phyloP scores from a whole-genome alignment of 176 grass and related monocot genomes.

The Oryza glumipatula region DNA sequence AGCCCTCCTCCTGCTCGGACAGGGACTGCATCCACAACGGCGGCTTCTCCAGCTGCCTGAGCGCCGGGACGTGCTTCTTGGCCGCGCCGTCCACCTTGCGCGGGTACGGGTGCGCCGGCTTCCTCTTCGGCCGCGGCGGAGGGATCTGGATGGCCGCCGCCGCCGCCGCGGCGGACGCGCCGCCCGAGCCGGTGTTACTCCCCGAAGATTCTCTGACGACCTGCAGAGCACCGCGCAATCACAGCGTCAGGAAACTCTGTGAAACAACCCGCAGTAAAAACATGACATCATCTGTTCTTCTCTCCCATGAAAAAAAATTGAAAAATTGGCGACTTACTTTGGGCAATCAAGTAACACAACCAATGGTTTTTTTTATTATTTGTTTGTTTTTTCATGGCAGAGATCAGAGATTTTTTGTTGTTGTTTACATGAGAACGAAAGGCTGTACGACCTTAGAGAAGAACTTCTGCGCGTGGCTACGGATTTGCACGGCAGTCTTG shows the following conservation, averaged over 20 bases:
- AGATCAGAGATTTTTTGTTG: constrained; percentile 24
- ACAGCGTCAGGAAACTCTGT: constrained; percentile 19
- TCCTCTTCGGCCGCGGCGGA: constrained; percentile 93
- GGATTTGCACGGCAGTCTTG: constrained; percentile 95
- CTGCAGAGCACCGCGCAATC: constrained; percentile 36
- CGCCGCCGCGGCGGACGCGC: neutral
- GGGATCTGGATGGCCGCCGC: constrained; percentile 73
- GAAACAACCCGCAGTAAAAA: neutral
- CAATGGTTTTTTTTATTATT: constrained; percentile 14
- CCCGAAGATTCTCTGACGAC: constrained; percentile 64
- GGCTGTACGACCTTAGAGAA: constrained; percentile 84
- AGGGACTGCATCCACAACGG: constrained; percentile 40
- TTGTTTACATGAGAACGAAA: constrained; percentile 25
- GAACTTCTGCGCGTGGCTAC: constrained; percentile 99
- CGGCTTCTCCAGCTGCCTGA: constrained; percentile 57
- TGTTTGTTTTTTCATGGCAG: constrained; percentile 41
- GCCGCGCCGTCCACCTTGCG: constrained; percentile 58
- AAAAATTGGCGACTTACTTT: constrained; percentile 53
- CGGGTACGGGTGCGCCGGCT: constrained; percentile 76
- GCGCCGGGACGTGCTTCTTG: constrained; percentile 35
- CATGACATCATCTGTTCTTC: constrained; percentile 9
- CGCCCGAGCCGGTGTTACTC: constrained; percentile 27
- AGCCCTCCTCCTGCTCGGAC: constrained; percentile 56
- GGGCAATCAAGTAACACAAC: constrained; percentile 53
- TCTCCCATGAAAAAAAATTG: neutral